Evolutionary conservation across 495 filamentous ascomycete species (phyloP), one percentile per base, ranked within the genome.

Genomic region (Aspergillus steynii): DNA sequence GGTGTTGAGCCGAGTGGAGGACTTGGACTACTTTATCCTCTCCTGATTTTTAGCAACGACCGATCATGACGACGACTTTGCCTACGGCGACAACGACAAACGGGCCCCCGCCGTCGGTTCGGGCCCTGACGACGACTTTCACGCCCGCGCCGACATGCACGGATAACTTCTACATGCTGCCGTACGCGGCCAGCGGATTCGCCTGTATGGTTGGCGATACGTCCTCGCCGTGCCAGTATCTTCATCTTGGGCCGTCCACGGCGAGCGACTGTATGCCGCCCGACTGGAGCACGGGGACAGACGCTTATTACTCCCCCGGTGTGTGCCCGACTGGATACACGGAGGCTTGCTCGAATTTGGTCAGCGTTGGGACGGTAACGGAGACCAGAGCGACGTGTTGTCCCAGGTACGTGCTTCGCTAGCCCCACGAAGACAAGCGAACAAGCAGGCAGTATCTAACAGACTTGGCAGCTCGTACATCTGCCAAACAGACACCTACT

Each of bases 241-340:
- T 26, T 25, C 48, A 50, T 27, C 48, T 50, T 3, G 48, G 48
- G 3, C 48, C 48, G 7, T 26, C 27, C 5, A 50, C 25, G 5
- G 15, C 48, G 10, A 7, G 3, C 20, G 48, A 14, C 0, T 50
- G 48, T 7, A 5, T 26, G 5, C 48, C 48, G 20, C 10, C 48
- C 15, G 48, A 29, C 48, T 50, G 20, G 20, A 50, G 25, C 25
- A 14, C 48, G 6, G 27, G 5, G 20, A 25, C 48, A 1, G 27
- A 25, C 8, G 48, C n/a, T 3, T 50, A 50, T 14, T 50, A 50
- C 27, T 50, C 48, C 25, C 48, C 48, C 5, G 48, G 48, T 14
- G 48, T 50, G 48, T 50, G 48, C 26, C 48, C 48, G 48, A 26
- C 48, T 14, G 48, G 48, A 9, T 50, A 50, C 48, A 50, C 25